Percentiles rank a stretch among this genome's conserved stretches.
These are phyloP conservation scores for Laburnicola sp. DNA, from an alignment of 2,329 filamentous ascomycete genomes.

Conservation along the genomic window DNA sequence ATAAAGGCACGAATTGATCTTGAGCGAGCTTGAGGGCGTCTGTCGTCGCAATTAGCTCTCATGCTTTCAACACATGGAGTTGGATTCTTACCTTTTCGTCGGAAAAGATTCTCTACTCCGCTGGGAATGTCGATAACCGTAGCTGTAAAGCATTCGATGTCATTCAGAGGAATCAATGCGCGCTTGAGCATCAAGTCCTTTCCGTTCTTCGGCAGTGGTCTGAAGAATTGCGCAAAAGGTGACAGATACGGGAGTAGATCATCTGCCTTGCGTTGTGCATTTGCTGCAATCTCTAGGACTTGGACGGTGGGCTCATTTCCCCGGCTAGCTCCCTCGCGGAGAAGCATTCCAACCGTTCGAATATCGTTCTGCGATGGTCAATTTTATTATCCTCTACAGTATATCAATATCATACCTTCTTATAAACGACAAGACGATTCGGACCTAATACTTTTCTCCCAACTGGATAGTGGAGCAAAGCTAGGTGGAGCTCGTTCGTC, in stretches of 20 bases:
- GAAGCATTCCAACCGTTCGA: slow-evolving; percentile 77
- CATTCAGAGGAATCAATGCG: slow-evolving; percentile 69
- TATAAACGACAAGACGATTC: slow-evolving; percentile 80
- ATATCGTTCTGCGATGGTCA: slow-evolving; percentile 66
- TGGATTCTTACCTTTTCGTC: slow-evolving; percentile 52
- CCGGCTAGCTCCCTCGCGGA: slow-evolving; percentile 72
- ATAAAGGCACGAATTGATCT: slow-evolving; percentile 69
- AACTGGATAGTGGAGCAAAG: slow-evolving; percentile 75
- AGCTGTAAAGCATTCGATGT: slow-evolving; percentile 83
- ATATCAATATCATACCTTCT: slow-evolving; percentile 51
- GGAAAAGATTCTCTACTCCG: slow-evolving; percentile 48
- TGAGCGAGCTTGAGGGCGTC: slow-evolving; percentile 64
- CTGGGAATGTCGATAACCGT: slow-evolving; percentile 60
- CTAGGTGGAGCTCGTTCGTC: slow-evolving; percentile 78
- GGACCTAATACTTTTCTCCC: slow-evolving; percentile 77
- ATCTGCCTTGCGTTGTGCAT: slow-evolving; percentile 73
- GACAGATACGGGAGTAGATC: slow-evolving; percentile 85
- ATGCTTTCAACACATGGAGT: slow-evolving; percentile 35
- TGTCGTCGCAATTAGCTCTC: slow-evolving; percentile 4
- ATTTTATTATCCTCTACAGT: not conserved
- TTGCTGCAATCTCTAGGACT: slow-evolving; percentile 74
- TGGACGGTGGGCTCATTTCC: slow-evolving; percentile 71
- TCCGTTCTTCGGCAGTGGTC: slow-evolving; percentile 66
- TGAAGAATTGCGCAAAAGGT: slow-evolving; percentile 68
- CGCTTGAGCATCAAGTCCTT: slow-evolving; percentile 70